Evolutionary conservation across 2,329 filamentous ascomycete species (phyloP), one percentile per base, ranked within the genome.

Genomic region (Claviceps sp.): DNA sequence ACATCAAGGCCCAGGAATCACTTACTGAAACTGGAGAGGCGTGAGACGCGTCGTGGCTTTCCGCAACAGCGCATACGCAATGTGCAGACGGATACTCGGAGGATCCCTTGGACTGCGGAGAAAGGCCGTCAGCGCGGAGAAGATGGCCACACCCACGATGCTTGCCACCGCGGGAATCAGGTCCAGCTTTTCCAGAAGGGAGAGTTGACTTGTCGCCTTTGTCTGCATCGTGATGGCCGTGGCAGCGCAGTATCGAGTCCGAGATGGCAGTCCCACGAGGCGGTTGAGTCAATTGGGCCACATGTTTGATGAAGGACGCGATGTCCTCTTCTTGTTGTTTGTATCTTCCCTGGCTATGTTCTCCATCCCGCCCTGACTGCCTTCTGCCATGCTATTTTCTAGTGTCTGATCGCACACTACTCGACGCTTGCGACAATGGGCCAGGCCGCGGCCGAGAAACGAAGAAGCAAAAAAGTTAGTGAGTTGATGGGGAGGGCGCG

Each of bases 61-160:
- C 46, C 58, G 55, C 46, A 59, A 17, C 13, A 58, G 14, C 1
- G 58, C 58, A 48, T 59, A 59, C n/a, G 56, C 57, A 19, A 60
- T 41, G 48, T 60, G 56, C 1, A 60, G 53, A n/a, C 54, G 51
- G 2, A 56, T 50, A 34, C 53, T 60, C 19, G 57, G 57, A 22
- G 57, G 50, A 47, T 58, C 58, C 19, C 24, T 50, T 4, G 54
- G 50, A 39, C 38, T 43, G 14, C 58, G 52, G 34, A 53, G 54
- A 2, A 56, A 30, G 6, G 54, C 57, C 6, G 56, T 58, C n/a
- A 57, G 6, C 8, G 52, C 49, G 0, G 57, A 52, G 13, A 47
- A 37, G 16, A 59, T 7, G 19, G 40, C 56, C 13, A 49, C 53
- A 5, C 49, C 46, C 10, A 57, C 39, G 38, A 59, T 55, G 2